phyloP scores from a whole-genome alignment of 148 eudicot genomes.

The Amaranthus cruentus region DNA sequence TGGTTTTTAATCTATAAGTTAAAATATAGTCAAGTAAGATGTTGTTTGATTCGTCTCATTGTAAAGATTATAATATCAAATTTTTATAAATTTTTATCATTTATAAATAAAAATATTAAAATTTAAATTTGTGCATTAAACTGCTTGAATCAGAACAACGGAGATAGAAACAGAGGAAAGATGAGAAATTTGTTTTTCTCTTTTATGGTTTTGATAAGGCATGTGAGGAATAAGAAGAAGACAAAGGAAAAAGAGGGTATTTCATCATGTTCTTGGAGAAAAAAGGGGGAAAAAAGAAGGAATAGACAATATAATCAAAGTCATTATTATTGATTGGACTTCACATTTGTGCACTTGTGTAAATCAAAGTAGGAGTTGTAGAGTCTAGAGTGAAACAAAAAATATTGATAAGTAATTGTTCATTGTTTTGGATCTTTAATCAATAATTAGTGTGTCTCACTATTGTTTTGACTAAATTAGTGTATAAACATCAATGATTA shows the following conservation, averaged over 20 bases:
- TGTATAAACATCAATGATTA: too few relatives aligned
- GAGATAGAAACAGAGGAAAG: not conserved
- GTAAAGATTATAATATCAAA: too few relatives aligned
- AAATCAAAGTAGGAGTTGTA: conserved; percentile 11
- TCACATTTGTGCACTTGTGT: conserved; percentile 20
- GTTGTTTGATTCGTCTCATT: too few relatives aligned
- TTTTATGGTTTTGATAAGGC: conserved; percentile 6
- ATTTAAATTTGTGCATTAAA: too few relatives aligned
- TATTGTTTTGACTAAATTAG: conserved; percentile 1
- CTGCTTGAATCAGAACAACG: conserved; percentile 4
- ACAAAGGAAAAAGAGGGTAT: conserved; percentile 15
- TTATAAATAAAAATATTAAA: too few relatives aligned
- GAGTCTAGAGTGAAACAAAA: not conserved
- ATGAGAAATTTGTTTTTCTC: not conserved
- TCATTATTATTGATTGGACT: conserved; percentile 25
- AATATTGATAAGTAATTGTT: not conserved
- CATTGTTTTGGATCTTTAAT: not conserved
- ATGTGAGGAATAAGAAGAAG: conserved; percentile 18
- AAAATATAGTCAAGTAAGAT: too few relatives aligned
- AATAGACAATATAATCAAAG: conserved; percentile 1
- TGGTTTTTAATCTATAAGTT: too few relatives aligned
- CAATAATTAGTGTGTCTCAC: conserved; percentile 5
- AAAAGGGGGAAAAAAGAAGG: not conserved
- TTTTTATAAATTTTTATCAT: too few relatives aligned
- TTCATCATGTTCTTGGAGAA: conserved; percentile 14